phyloP scores from a whole-genome alignment of 169 alveolate species.

The Cryptosporidium meleagridis region DNA sequence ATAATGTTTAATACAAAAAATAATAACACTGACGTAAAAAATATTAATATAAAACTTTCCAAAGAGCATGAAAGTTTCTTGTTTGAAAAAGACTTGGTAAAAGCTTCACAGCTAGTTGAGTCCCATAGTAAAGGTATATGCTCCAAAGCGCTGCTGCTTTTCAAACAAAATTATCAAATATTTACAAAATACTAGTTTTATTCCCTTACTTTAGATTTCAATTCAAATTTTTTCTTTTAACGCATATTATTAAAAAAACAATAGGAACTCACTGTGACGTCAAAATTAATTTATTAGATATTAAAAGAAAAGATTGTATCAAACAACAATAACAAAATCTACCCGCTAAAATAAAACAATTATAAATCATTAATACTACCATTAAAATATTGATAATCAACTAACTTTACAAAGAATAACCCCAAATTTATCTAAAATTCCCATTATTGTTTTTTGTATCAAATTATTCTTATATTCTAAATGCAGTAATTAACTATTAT shows the following conservation, averaged over 20 bases:
- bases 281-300: not conserved
- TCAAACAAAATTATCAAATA: not conserved
- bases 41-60: constrained; percentile 18
- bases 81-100: constrained; percentile 22
- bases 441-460: not conserved
- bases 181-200: too few relatives aligned
- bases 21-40: not conserved
- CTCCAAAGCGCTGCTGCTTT: constrained; percentile 27
- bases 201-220: too few relatives aligned
- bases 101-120: constrained; percentile 4
- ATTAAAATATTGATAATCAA: not conserved
- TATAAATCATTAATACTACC: not conserved
- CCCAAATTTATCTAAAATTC: too few relatives aligned
- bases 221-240: too few relatives aligned
- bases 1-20: not conserved
- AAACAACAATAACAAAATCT: not conserved
- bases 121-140: constrained; percentile 59
- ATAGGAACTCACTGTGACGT: not conserved
- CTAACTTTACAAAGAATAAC: not conserved
- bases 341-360: constrained; percentile 1
- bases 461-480: not conserved
- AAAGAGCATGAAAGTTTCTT: constrained; percentile 28
- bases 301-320: not conserved
- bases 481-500: not conserved
- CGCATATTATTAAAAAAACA: not conserved